Base-by-base conservation (phyloP, 140 eudicot genomes). In the Ambrosia hybrid region DNA sequence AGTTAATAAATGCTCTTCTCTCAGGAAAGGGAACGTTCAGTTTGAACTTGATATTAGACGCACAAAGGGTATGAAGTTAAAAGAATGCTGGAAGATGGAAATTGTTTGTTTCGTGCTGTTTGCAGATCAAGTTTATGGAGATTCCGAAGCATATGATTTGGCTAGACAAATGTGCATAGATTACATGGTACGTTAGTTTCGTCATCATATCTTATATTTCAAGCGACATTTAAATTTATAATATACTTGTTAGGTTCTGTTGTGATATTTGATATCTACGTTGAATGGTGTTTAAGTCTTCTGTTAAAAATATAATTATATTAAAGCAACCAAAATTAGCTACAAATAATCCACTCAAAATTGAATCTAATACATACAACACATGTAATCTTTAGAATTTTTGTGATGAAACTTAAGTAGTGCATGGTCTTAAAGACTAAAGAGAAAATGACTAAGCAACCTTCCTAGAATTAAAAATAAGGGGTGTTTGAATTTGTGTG, bases 61-160 rank as follows among this genome's bases (percentile, higher is more conserved):
- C 10, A 79, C 85, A 6, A 86, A 81, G 99, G 99, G 64, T 84
- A 86, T 70, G 97, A 95, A 81, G 99, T 95, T 55, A 95, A 81
- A 80, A 83, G 96, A 86, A 95, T 95, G 99, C 30, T 82, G 49
- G 96, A 79, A 73, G 99, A 95, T 84, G 99, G 99, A 15, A 95
- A 95, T 74, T 95, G 99, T 64, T 85, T 95, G 52, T 95, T 95
- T 73, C 94, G 99, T 78, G 99, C 97, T 67, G 95, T 95, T 79
- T n/a, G 97, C 99, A 55, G 99, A 94, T 88, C 99, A 88, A 88
- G 99, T 94, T 14, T 94, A 94, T 76, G 99, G 99, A 45, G 99
- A 94, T 76, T 80, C 95, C 48, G 99, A 94, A 51, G 73, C 78
- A 48, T 90, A 94, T 88, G 99, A 94, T 85, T 78, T 90, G 86